Base-by-base conservation (phyloP, 495 filamentous ascomycete genomes). In the Geopyxis carbonaria region DNA sequence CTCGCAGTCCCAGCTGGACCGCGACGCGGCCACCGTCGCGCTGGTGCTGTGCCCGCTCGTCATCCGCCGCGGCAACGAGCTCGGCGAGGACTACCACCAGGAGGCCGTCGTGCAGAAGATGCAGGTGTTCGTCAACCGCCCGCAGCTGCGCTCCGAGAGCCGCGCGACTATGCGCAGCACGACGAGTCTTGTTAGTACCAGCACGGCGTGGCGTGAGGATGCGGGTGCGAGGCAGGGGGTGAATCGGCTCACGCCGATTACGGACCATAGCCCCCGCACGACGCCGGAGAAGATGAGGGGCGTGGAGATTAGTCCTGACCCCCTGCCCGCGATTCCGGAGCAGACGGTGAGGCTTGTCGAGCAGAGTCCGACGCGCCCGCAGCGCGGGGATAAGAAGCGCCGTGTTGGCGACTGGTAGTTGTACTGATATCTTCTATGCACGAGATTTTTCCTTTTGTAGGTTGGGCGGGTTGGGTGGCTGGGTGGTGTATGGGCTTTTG, bases 41-140 rank as follows among this genome's bases (percentile, higher is more conserved):
- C 72, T 89, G 36, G 83, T 95, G 3, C 67, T 97, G 28, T 95
- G 95, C 67, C 89, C 89, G 5, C 65, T 93, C 8, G 85, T 97
- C 9, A 78, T 94, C 48, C 85, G 89, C 62, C 85, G 87, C 62
- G 89, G 87, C 34, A 80, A 92, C 55, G 86, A 93, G 51, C 58
- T 61, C 10, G 87, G 85, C 11, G 72, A 78, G 13, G 78, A 80
- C 20, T 56, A 56, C 21, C 80, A 92, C 22, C 80, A 91, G 35
- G 83, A 94, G 64, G 79, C 87, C 40, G 84, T 94, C 25, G 82
- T 97, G 25, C 85, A 75, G 42, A 85, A 85, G 5, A 89, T 91
- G 13, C 84, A 94, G 58, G 91, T 95, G 29, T 69, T 95, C 22
- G 71, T 93, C n/a, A 55, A 53, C 18, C 47, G 51, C 1, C 39